These are phyloP conservation scores for Globisporangium viniferum DNA, from an alignment of 352 stramenopile genomes.

Conservation along the genomic window DNA sequence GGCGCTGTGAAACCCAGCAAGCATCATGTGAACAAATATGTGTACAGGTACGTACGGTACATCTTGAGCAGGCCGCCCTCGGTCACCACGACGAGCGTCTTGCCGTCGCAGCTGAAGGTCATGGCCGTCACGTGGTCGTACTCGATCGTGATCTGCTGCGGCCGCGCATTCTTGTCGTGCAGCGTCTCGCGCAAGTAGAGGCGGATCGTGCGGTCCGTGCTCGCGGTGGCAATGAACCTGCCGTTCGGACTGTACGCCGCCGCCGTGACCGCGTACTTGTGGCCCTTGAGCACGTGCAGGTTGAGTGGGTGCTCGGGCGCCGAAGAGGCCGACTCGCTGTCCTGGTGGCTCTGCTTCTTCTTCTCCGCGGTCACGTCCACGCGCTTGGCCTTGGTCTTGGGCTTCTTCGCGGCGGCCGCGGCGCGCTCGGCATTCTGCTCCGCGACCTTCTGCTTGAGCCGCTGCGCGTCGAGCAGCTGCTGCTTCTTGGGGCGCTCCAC, in stretches of 20 bases:
- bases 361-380: constrained; percentile 71
- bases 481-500: constrained; percentile 44
- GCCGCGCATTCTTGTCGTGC: constrained; percentile 53
- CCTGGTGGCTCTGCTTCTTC: constrained; percentile 39
- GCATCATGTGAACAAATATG: neutral
- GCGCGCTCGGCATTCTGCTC: constrained; percentile 47
- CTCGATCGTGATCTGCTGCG: constrained; percentile 69
- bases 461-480: constrained; percentile 22
- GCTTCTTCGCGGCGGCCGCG: constrained; percentile 44
- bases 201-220: constrained; percentile 71
- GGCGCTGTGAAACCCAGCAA: neutral
- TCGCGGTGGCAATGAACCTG: constrained; percentile 71
- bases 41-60: constrained; percentile 43
- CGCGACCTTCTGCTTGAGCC: constrained; percentile 50
- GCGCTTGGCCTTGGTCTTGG: constrained; percentile 59
- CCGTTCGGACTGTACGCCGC: constrained; percentile 73
- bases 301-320: constrained; percentile 35
- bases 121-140: constrained; percentile 78
- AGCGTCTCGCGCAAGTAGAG: constrained; percentile 67
- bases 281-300: constrained; percentile 54
- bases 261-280: constrained; percentile 69
- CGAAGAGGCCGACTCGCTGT: constrained; percentile 11
- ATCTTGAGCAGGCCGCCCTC: constrained; percentile 68
- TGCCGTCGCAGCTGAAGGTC: constrained; percentile 73
- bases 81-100: constrained; percentile 64